Conservation (phyloP, 2,329 filamentous ascomycete species). For the Drechmeria coniospora region DNA sequence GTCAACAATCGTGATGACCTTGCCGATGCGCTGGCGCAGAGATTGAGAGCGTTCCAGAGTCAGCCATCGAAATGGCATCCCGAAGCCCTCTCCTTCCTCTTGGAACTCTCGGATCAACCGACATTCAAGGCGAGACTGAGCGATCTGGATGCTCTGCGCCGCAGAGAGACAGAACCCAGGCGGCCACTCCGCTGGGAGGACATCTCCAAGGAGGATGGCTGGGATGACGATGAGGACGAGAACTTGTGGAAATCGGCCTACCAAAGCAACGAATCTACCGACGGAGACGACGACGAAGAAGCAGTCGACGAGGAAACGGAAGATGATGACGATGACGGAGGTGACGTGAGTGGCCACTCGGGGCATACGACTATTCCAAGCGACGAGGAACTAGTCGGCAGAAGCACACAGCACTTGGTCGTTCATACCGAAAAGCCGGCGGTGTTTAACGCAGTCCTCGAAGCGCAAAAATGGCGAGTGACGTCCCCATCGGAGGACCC, state of each 20-base stretch:
- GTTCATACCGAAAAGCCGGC: conserved; percentile 17
- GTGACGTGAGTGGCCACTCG: conserved; percentile 22
- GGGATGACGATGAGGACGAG: conserved; percentile 48
- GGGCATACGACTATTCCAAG: conserved; percentile 17
- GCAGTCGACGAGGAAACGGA: conserved; percentile 23
- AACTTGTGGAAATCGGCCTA: conserved; percentile 58
- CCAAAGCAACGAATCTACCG: conserved; percentile 53
- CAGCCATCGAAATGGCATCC: conserved; percentile 51
- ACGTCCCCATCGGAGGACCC: conserved; percentile 19
- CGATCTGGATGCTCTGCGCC: conserved; percentile 40
- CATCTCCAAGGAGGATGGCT: conserved; percentile 60
- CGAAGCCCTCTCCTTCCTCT: conserved; percentile 62
- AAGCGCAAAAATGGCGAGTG: conserved; percentile 20
- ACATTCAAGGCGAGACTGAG: conserved; percentile 51
- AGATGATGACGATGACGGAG: conserved; percentile 17
- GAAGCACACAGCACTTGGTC: conserved; percentile 17
- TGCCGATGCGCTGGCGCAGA: conserved; percentile 49
- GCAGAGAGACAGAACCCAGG: conserved; percentile 23
- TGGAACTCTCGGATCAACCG: conserved; percentile 71
- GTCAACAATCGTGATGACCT: conserved; percentile 66
- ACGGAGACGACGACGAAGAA: conserved; percentile 17
- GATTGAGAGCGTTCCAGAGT: conserved; percentile 43
- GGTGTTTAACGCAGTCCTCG: conserved; percentile 14
- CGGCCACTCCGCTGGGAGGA: conserved; percentile 60
- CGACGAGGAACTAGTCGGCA: conserved; percentile 12